Evolutionary conservation across 495 filamentous ascomycete genomes (phyloP).

Genomic region (Annulohypoxylon moriforme): DNA sequence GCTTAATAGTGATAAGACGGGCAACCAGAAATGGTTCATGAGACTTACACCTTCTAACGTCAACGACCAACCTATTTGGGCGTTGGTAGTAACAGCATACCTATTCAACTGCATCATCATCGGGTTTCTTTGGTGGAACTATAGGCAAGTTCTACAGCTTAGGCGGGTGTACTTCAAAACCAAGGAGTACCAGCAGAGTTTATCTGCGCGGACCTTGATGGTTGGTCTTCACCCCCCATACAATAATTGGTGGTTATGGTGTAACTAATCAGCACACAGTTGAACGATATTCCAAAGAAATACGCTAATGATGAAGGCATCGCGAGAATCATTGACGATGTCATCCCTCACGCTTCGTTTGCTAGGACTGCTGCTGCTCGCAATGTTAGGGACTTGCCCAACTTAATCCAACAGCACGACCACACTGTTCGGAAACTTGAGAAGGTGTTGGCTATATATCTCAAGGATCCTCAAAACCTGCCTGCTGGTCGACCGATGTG

Average conservation of each 20-base stretch:
- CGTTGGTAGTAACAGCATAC: slow-evolving; percentile 83
- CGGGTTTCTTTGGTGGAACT: slow-evolving; percentile 91
- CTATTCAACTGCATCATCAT: slow-evolving; percentile 78
- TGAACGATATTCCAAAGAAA: slow-evolving; percentile 84
- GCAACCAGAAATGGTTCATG: slow-evolving; percentile 58
- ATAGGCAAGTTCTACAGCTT: slow-evolving; percentile 74
- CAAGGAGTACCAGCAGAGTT: slow-evolving; percentile 86
- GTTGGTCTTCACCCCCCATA: slow-evolving; percentile 52
- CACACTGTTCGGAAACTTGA: slow-evolving; percentile 84
- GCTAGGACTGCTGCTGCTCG: slow-evolving; percentile 86
- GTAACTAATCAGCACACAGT: slow-evolving; percentile 56
- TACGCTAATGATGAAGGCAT: slow-evolving; percentile 87
- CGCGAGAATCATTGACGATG: slow-evolving; percentile 77
- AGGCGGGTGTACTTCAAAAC: slow-evolving; percentile 85
- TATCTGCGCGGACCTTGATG: slow-evolving; percentile 93
- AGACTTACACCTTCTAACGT: slow-evolving; percentile 67
- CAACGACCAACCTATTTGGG: slow-evolving; percentile 74
- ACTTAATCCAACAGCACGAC: slow-evolving; percentile 85
- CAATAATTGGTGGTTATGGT: neutral
- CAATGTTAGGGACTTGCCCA: slow-evolving; percentile 88
- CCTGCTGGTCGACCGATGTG: slow-evolving; percentile 83
- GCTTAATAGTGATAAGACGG: slow-evolving; percentile 68
- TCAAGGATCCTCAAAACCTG: slow-evolving; percentile 84
- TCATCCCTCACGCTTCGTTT: slow-evolving; percentile 78
- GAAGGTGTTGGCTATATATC: slow-evolving; percentile 84